Percentiles rank a stretch among this genome's conserved stretches.
Evolutionary conservation across 148 eudicot species (phyloP).

Genomic region (Rhododendron mucronatum): DNA sequence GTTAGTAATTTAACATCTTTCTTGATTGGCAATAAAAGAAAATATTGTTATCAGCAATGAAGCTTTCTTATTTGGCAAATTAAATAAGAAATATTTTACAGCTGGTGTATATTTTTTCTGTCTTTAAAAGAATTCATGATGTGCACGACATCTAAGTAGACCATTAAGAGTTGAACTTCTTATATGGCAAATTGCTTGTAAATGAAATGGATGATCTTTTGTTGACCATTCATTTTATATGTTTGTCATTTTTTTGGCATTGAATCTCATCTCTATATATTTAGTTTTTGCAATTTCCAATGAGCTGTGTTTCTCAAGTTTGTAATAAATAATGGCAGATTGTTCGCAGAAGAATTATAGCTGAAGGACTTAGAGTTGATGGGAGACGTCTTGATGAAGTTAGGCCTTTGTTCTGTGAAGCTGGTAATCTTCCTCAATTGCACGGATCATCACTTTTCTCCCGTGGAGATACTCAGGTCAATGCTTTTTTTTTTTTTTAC

Average conservation of each 20-base stretch:
- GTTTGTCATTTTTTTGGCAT: neutral
- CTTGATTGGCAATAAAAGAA: neutral
- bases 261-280: neutral
- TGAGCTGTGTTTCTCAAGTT: neutral
- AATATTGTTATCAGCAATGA: neutral
- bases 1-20: neutral
- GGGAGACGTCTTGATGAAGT: conserved; percentile 92
- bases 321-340: conserved; percentile 37
- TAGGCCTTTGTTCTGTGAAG: conserved; percentile 86
- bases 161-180: neutral
- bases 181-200: neutral
- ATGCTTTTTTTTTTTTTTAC: neutral
- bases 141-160: neutral
- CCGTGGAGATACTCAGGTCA: conserved; percentile 96
- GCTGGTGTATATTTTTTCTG: neutral
- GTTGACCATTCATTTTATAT: neutral
- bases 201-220: neutral
- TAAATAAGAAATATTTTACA: neutral
- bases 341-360: conserved; percentile 78
- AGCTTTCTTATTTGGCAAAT: neutral
- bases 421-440: conserved; percentile 69
- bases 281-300: neutral
- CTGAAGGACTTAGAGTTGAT: conserved; percentile 82
- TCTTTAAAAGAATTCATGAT: neutral
- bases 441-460: conserved; percentile 90